Base-by-base conservation (phyloP, 2,329 filamentous ascomycete species). In the Scytalidium lignicola region DNA sequence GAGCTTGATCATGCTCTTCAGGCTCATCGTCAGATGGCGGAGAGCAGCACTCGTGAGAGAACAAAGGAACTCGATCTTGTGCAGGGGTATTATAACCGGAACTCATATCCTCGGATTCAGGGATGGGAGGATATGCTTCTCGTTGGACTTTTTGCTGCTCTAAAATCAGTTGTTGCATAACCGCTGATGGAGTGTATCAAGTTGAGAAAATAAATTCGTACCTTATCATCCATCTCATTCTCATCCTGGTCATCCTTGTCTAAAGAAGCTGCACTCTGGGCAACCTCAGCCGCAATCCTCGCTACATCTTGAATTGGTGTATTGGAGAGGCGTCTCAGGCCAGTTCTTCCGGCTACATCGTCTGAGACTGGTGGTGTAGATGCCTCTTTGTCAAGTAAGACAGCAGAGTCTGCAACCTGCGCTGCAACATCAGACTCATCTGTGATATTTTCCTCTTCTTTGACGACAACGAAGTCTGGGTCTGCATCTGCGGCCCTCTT, bases 261-360 rank as follows among this genome's bases (percentile, higher is more conserved):
- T n/a, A 73, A 55, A 3, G 57, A 61, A 50, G 68, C 60, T 17
- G 73, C 71, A 21, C 64, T 65, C 47, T 73, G 67, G 18, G 70
- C 68, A 26, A 73, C 70, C 54, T 77, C 74, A 2, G 69, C 70
- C 5, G 72, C 71, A 6, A 68, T 71, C 4, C 60, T 60, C 10
- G 72, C 67, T 41, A 71, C 69, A 50, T 75, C 62, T 21, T 66
- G 61, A 43, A 71, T 69, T 3, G 70, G 70, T 3, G 70, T 70
- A 3, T 53, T 56, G 3, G 68, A 69, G 45, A 70, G 53, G 23
- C 65, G 62, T 46, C 67, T 60, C 19, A 59, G 51, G n/a, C 65
- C 65, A 43, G 58, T 60, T 39, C 61, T 58, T 17, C 62, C 65
- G 41, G 61, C 65, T 46, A 65, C 62, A 3, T 60, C 58, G 47